Base-by-base conservation (phyloP, 176 grass and related monocot genomes). In the Puccinellia tenuiflora region DNA sequence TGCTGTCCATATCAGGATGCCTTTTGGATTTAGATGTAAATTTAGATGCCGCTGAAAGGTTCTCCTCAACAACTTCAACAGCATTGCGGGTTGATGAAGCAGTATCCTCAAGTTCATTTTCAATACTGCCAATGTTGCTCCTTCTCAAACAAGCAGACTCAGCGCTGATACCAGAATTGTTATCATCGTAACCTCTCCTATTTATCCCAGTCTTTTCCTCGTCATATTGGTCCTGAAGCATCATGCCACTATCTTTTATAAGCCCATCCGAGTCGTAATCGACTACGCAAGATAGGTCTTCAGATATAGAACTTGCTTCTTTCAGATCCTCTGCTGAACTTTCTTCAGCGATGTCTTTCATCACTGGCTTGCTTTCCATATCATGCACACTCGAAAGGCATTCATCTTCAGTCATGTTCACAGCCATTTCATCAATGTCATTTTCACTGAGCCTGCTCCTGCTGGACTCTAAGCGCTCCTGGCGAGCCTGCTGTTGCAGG, bases 1-100 rank as follows among this genome's bases (percentile, higher is more conserved):
- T 99, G 54, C 37, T 87, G 69, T 99, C 96, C 85, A 88, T 87
- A 86, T 99, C 96, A 85, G 96, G 93, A 86, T 99, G 93, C 35
- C 96, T 93, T 88, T 99, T 99, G 42, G 96, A 93, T 83, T 91
- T 93, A 33, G 68, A 83, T 45, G 84, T 86, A 43, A 75, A 87
- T 68, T 95, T 99, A 65, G 89, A 81, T 64, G 48, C 17, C 38
- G 83, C 87, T 38, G 62, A 76, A 75, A 66, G 35, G 35, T 75
- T 76, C 11, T 90, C 85, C 67, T 85, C 75, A 68, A 68, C 46
- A 64, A 60, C 66, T 66, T 90, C 82, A 57, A 24, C 56, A 47
- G 52, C 31, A 79, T 55, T 25, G 28, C 73, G 40, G 39, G 20
- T 42, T 7, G 85, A 92, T 75, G 75, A 92, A 46, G 61, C 87